A percentile compares a stretch with the other conserved stretches of the same genome.
Evolutionary conservation across 2,329 filamentous ascomycete genomes (phyloP).

Genomic region (Ceratocystis harringtonii): DNA sequence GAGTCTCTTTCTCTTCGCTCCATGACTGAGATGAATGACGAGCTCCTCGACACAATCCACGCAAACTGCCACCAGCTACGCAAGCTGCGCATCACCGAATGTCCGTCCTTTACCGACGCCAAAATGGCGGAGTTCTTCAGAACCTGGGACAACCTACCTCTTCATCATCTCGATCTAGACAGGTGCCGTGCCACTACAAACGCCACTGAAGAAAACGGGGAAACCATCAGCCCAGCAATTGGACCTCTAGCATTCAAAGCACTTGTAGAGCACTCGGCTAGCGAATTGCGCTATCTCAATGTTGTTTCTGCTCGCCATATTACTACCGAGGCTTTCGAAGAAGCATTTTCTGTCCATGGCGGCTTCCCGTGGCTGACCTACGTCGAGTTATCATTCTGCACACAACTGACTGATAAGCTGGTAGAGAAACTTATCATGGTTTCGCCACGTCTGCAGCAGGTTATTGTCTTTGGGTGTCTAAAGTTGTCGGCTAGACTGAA

Average conservation of each 20-base stretch:
- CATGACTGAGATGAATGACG: conserved; percentile 52
- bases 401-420: conserved; percentile 49
- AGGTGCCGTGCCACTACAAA: conserved; percentile 60
- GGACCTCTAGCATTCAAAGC: conserved; percentile 62
- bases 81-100: conserved; percentile 73
- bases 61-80: conserved; percentile 48
- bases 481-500: conserved; percentile 37
- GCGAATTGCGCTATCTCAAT: conserved; percentile 50
- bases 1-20: conserved; percentile 62
- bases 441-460: conserved; percentile 44
- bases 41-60: conserved; percentile 56
- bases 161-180: conserved; percentile 59
- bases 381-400: conserved; percentile 66
- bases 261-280: conserved; percentile 70
- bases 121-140: conserved; percentile 61
- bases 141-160: conserved; percentile 56
- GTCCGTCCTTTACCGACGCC: conserved; percentile 57
- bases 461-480: conserved; percentile 53
- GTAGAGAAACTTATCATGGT: conserved; percentile 47
- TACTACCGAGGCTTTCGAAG: conserved; percentile 52
- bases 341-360: conserved; percentile 49
- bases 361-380: conserved; percentile 53
- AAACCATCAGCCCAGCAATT: conserved; percentile 47
- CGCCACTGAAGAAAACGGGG: conserved; percentile 22
- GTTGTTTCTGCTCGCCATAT: conserved; percentile 80